Percentiles rank a stretch among this genome's conserved stretches.
Conservation (phyloP, 768 basidiomycete species). For the Termitomyces sp. region DNA sequence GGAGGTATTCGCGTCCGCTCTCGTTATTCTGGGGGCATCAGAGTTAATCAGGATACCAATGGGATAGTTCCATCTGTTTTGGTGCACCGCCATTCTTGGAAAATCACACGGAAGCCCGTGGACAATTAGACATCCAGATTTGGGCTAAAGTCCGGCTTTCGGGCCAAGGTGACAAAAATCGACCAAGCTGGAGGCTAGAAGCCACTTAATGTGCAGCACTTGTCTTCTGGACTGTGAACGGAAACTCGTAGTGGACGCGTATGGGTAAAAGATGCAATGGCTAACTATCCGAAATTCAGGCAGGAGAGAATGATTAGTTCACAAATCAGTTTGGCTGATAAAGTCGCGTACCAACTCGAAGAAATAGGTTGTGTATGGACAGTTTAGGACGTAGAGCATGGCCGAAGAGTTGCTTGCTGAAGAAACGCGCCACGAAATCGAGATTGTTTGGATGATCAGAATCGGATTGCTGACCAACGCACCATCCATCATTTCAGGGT, state of each 20-base stretch:
- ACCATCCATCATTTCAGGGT: constrained; percentile 2
- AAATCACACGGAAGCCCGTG: constrained; percentile 1
- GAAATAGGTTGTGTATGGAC: background rate
- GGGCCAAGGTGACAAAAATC: background rate
- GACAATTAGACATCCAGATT: background rate
- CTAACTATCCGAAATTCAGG: background rate
- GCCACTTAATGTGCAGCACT: background rate
- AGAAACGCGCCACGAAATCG: constrained; percentile 1
- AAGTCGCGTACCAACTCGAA: background rate
- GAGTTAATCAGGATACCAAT: background rate
- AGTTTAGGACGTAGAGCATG: no score
- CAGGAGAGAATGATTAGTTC: background rate
- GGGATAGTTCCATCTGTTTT: background rate
- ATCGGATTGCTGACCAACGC: constrained; percentile 2
- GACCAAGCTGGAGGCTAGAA: background rate
- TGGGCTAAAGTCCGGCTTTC: background rate
- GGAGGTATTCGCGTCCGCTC: no score
- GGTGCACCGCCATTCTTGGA: background rate
- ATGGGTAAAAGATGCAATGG: background rate
- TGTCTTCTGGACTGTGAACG: background rate
- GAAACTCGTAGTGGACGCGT: background rate
- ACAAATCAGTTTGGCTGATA: background rate
- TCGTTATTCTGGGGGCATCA: background rate
- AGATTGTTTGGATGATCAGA: background rate
- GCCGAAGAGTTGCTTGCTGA: background rate